Evolutionary conservation across 2,329 filamentous ascomycete species (phyloP).

Genomic region (Colletotrichum endophyticum): DNA sequence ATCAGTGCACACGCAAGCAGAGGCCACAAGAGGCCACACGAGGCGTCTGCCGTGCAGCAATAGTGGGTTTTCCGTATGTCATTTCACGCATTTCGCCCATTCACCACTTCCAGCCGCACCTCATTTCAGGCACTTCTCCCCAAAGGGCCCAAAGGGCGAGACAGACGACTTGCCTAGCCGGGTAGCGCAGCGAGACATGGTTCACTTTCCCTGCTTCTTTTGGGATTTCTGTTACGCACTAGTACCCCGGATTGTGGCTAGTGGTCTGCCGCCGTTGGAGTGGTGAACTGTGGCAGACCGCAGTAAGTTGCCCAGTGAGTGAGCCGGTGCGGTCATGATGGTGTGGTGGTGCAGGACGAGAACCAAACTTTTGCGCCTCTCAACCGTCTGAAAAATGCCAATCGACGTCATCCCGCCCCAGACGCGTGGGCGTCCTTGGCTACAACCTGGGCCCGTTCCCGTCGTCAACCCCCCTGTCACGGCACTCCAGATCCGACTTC

Average conservation of each 20-base stretch:
- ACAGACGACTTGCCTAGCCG: not conserved
- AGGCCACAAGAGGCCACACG: not conserved
- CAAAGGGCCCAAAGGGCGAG: not conserved
- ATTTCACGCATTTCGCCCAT: not conserved
- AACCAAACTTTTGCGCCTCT: not conserved
- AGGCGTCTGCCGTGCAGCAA: not conserved
- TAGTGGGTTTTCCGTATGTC: slow-evolving; percentile 6
- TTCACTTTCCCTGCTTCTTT: not conserved
- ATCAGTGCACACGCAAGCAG: not conserved
- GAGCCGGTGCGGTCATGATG: not conserved
- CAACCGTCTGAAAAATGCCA: not conserved
- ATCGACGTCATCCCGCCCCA: slow-evolving; percentile 17
- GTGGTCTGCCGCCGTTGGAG: not conserved
- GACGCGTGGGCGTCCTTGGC: slow-evolving; percentile 11
- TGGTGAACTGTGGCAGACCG: not conserved
- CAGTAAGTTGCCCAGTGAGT: not conserved
- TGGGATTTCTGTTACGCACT: slow-evolving; percentile 1
- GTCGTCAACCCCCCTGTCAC: not conserved
- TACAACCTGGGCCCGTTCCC: not conserved
- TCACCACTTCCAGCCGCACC: not conserved
- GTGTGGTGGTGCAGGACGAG: not conserved
- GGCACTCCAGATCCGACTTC: slow-evolving; percentile 15
- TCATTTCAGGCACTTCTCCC: not conserved
- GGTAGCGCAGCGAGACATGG: not conserved
- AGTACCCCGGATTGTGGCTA: slow-evolving; percentile 17